Base-by-base conservation (phyloP, 257 asterid genomes). In the Petrea volubilis region DNA sequence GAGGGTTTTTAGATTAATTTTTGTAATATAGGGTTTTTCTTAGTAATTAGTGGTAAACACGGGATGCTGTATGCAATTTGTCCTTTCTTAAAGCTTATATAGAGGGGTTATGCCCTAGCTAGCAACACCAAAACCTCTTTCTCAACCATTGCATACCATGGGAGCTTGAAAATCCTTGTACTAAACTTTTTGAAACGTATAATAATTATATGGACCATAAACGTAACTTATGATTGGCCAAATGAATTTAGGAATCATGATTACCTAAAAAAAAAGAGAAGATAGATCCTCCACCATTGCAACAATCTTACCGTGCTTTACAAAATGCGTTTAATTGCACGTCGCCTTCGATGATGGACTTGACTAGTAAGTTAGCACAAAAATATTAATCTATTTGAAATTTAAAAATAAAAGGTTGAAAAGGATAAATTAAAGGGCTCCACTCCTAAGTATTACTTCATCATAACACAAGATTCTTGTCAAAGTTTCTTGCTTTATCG, bases 191-290 rank as follows among this genome's bases (percentile, higher is more conserved):
- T 61, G 11, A 51, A 24, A 20, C 40, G 28, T 51, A 64, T 64
- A 55, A 64, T 63, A 5, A 38, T 5, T 60, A 0, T 27, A 20
- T 75, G 75, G 70, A 70, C 71, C 79, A 68, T 75, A 50, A 34
- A 68, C 29, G 27, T 60, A 60, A 68, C 70, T 25, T 75, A 68
- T 68, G 79, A 75, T 75, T 75, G 50, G 75, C 68, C 75, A 71
- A 75, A 68, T 51, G 71, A 68, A 75, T 75, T 68, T 68, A 50
- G 21, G 25, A 60, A 40, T 75, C 71, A 75, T 75, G 46, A 61
- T 75, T 68, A 40, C 33, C 25, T 23, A 21, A 17, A 57, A 47
- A 47, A 67, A 9, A 34, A 59, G 36, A 28, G 21, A 38, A 60
- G n/a, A 33, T 50, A 59, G 66, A 75, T 40, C n/a, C 75, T 6